A percentile compares a stretch with the other conserved stretches of the same genome.
Conservation (phyloP, 371 early-diverging fungal genomes). For the Blyttiomyces sp. region DNA sequence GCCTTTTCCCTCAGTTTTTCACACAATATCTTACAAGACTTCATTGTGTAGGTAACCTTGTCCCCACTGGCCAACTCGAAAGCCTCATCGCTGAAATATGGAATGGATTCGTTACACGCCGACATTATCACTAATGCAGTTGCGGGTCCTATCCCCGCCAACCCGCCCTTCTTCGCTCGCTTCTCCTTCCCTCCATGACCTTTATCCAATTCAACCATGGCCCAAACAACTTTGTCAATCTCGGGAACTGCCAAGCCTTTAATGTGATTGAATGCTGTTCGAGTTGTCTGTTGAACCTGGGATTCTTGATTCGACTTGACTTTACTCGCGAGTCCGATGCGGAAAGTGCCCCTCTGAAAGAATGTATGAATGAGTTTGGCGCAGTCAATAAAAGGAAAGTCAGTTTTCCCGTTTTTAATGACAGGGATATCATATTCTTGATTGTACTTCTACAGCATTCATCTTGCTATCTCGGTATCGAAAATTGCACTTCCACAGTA, state of each 20-base stretch:
- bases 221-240: not conserved
- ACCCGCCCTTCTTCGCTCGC: not conserved
- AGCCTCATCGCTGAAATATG: constrained; percentile 3
- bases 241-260: not conserved
- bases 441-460: too few species aligned
- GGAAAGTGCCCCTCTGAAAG: not conserved
- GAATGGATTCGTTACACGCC: not conserved
- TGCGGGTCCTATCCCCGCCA: not conserved
- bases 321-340: not conserved
- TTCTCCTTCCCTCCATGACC: not conserved
- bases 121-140: not conserved
- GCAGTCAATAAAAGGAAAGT: too few species aligned
- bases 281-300: not conserved
- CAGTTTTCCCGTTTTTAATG: too few species aligned
- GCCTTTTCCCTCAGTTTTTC: not conserved
- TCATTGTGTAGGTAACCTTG: not conserved
- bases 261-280: not conserved
- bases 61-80: not conserved
- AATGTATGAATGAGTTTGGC: too few species aligned
- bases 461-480: too few species aligned
- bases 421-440: too few species aligned
- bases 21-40: not conserved
- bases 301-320: not conserved
- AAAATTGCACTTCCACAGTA: too few species aligned
- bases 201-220: not conserved